These are phyloP conservation scores for Fusarium humuli DNA, from an alignment of 2,329 filamentous ascomycete genomes.

Conservation along the genomic window DNA sequence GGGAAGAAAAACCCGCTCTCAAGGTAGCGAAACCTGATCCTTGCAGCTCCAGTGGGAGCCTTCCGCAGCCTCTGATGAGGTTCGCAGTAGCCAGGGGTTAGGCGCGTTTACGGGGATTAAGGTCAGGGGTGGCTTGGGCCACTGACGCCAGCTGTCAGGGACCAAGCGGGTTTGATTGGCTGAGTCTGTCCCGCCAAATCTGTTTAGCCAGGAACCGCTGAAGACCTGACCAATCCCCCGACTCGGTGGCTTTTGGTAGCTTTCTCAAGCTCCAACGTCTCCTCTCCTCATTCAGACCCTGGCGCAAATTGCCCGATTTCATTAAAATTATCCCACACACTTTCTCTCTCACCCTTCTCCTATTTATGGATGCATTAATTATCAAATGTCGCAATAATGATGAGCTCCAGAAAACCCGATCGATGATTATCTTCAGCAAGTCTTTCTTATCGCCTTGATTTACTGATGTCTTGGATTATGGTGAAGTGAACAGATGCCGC, in stretches of 20 bases:
- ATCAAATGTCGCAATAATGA: not conserved
- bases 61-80: constrained; percentile 14
- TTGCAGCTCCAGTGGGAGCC: not conserved
- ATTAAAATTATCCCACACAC: constrained; percentile 36
- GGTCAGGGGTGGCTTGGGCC: constrained; percentile 26
- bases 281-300: constrained; percentile 7
- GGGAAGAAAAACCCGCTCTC: constrained; percentile 1
- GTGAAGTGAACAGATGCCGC: not conserved
- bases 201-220: constrained; percentile 47
- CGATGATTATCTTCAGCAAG: constrained; percentile 8
- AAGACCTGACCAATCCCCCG: constrained; percentile 29
- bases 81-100: constrained; percentile 24
- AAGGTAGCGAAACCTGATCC: constrained; percentile 8
- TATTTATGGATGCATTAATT: constrained; percentile 9
- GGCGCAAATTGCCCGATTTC: constrained; percentile 15
- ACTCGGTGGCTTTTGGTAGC: constrained; percentile 21
- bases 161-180: constrained; percentile 42
- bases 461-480: not conserved
- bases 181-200: constrained; percentile 8
- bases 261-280: constrained; percentile 25
- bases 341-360: constrained; percentile 10
- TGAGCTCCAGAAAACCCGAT: not conserved
- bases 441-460: not conserved
- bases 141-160: constrained; percentile 42
- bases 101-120: constrained; percentile 4